phyloP scores from a whole-genome alignment of 768 basidiomycete genomes.

The Pleurotus ostreatus region DNA sequence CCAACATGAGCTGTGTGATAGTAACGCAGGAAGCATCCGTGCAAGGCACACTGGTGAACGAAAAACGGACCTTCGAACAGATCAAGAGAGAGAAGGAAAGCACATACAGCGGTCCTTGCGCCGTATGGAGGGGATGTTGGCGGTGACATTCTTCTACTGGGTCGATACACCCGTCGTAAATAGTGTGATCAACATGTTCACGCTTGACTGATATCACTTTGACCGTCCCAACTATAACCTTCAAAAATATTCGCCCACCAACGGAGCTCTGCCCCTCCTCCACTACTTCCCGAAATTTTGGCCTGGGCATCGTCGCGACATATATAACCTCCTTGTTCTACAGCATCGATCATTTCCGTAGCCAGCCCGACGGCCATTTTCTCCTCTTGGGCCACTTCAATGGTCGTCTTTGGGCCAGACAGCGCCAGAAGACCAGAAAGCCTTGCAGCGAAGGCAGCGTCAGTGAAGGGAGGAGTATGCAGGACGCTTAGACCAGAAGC shows the following conservation, averaged over 20 bases:
- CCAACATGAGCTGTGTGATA: too few species aligned
- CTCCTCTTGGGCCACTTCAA: slow-evolving; percentile 72
- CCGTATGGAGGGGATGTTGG: too few species aligned
- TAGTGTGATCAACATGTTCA: too few species aligned
- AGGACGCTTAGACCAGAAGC: slow-evolving; percentile 75
- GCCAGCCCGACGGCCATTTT: slow-evolving; percentile 68
- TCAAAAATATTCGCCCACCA: slow-evolving; percentile 72
- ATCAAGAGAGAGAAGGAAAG: too few species aligned
- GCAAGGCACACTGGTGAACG: too few species aligned
- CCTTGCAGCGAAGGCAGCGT: slow-evolving; percentile 63
- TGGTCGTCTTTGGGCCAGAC: slow-evolving; percentile 49
- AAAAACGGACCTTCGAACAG: too few species aligned
- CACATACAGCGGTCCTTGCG: too few species aligned
- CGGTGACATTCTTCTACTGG: too few species aligned
- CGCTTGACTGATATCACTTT: slow-evolving; percentile 15
- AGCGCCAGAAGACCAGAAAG: slow-evolving; percentile 52
- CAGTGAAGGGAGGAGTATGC: slow-evolving; percentile 76
- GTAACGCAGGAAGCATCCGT: too few species aligned
- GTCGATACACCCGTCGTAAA: too few species aligned
- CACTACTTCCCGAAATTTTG: slow-evolving; percentile 34
- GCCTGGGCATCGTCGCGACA: slow-evolving; percentile 67
- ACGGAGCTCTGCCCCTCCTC: slow-evolving; percentile 54
- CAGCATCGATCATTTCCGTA: slow-evolving; percentile 71
- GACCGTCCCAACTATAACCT: slow-evolving; percentile 75
- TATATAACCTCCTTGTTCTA: slow-evolving; percentile 67